Evolutionary conservation across 164 flowering plant species (phyloP).

Genomic region (Vitis rotundifolia): DNA sequence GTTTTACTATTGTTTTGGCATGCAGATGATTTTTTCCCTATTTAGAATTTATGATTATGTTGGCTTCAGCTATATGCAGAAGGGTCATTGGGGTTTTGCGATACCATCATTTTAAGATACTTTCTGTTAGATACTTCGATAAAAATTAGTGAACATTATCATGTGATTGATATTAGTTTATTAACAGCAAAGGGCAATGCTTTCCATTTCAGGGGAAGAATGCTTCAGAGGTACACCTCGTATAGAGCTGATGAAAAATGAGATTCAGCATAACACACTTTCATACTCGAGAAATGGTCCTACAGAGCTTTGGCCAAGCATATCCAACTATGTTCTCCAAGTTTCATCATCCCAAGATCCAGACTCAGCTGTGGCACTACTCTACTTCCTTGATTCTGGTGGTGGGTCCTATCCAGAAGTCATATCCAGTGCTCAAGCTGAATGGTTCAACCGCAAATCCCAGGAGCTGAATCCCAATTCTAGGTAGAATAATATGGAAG

Average conservation of each 20-base stretch:
- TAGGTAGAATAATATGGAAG: slow-evolving; percentile 42
- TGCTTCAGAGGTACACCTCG: slow-evolving; percentile 77
- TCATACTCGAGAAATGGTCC: slow-evolving; percentile 72
- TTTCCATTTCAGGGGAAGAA: slow-evolving; percentile 31
- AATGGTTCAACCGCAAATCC: slow-evolving; percentile 64
- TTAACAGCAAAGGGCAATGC: background rate
- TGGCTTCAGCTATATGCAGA: too few species aligned
- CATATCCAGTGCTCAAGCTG: slow-evolving; percentile 74
- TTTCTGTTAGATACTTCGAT: too few species aligned
- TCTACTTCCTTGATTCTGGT: slow-evolving; percentile 91
- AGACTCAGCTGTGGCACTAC: slow-evolving; percentile 37
- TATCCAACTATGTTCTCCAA: slow-evolving; percentile 77
- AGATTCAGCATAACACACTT: slow-evolving; percentile 39
- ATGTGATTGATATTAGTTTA: slow-evolving; percentile 1
- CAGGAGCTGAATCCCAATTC: slow-evolving; percentile 63
- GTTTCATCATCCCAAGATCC: slow-evolving; percentile 46
- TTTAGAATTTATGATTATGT: too few species aligned
- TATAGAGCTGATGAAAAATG: slow-evolving; percentile 57
- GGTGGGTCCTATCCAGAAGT: slow-evolving; percentile 93
- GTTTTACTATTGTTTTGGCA: too few species aligned
- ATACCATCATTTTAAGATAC: too few species aligned
- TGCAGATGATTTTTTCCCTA: too few species aligned
- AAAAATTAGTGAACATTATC: background rate
- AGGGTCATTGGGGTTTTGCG: too few species aligned
- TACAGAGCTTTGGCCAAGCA: slow-evolving; percentile 74